These are phyloP conservation scores for Paecilomyces fulvus DNA, from an alignment of 2,329 filamentous ascomycete species.

Conservation along the genomic window DNA sequence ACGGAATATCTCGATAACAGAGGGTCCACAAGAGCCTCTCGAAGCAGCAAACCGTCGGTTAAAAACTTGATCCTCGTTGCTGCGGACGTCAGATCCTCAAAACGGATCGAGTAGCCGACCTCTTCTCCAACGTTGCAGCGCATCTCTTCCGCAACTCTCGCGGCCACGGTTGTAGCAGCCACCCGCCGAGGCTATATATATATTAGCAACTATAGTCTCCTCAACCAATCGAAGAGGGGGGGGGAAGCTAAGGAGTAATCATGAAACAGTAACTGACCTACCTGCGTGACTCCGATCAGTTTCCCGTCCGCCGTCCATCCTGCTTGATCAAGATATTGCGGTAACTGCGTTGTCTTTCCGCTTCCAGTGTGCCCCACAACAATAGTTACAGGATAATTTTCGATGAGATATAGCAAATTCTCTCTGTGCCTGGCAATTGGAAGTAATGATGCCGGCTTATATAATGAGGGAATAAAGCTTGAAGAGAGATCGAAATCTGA, in stretches of 20 bases:
- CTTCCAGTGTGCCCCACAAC: slow-evolving; percentile 91
- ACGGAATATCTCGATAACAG: slow-evolving; percentile 84
- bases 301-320: slow-evolving; percentile 85
- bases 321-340: slow-evolving; percentile 78
- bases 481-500: slow-evolving; percentile 37
- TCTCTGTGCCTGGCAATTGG: slow-evolving; percentile 80
- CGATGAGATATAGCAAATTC: slow-evolving; percentile 73
- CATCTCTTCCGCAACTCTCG: slow-evolving; percentile 82
- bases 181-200: slow-evolving; percentile 67
- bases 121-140: slow-evolving; percentile 80
- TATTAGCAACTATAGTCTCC: slow-evolving; percentile 1
- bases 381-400: slow-evolving; percentile 75
- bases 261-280: slow-evolving; percentile 34
- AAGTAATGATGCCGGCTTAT: slow-evolving; percentile 75
- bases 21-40: slow-evolving; percentile 89
- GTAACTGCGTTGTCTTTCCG: slow-evolving; percentile 92
- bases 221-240: background rate
- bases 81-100: slow-evolving; percentile 84
- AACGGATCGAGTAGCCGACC: slow-evolving; percentile 82
- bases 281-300: slow-evolving; percentile 81
- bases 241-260: slow-evolving; percentile 10
- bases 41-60: slow-evolving; percentile 82
- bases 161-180: slow-evolving; percentile 81
- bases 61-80: slow-evolving; percentile 88
- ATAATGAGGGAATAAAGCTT: slow-evolving; percentile 65